Evolutionary conservation across 495 filamentous ascomycete genomes (phyloP), one percentile per base, ranked within the genome.

Genomic region (Penicillium canescens): DNA sequence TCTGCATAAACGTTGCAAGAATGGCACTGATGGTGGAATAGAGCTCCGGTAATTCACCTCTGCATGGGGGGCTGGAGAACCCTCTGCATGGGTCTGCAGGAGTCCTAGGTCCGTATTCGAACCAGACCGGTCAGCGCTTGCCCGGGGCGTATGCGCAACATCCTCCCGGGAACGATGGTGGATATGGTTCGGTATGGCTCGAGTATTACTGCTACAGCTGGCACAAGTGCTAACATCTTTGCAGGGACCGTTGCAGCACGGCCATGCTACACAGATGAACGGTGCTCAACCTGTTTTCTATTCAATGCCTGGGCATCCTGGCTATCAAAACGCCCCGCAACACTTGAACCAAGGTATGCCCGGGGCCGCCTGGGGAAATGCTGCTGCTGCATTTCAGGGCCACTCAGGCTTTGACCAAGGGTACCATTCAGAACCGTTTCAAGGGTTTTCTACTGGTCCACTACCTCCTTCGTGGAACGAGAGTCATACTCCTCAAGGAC

Each of bases 21-120:
- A 36, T 59, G 57, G 55, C 56, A 61, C 68, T 71, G 64, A 71
- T 65, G 56, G 60, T 53, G 52, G 59, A 50, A 54, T 68, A 72
- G 69, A 68, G 57, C 57, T 57, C 66, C 21, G 48, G 66, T 37
- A 45, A 61, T 47, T 46, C 67, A 23, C 59, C 57, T 31, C 41
- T 62, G 24, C 59, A 62, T 58, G 52, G 38, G 39, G 55, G 57
- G 40, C 33, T 42, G 16, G 55, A 45, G 13, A 49, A 49, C 18
- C 12, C 59, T 18, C 51, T 45, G 18, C 55, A 62, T 41, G 59
- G 55, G 6, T 34, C 52, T 21, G 45, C 48, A 20, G 57, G 46
- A 6, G 54, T 54, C 18, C n/a, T 54, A n/a, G 55, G 50, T 16
- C 60, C 60, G 57, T 46, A 61, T 46, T 43, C 56, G 36, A 53